These are phyloP conservation scores for Daldinia grandis DNA, from an alignment of 495 filamentous ascomycete species.

Conservation along the genomic window DNA sequence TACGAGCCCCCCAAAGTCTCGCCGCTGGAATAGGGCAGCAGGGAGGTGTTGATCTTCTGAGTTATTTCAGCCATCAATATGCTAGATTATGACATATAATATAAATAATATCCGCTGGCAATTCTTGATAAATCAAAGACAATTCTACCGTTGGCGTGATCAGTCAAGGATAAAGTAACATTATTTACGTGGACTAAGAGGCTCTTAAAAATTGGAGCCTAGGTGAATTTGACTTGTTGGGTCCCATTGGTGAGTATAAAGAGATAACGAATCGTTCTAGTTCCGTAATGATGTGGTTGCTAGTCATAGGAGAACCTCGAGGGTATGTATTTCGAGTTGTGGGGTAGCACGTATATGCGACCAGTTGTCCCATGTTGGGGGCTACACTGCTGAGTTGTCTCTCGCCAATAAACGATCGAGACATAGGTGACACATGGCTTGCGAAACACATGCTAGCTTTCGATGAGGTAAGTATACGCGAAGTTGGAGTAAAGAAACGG, in stretches of 20 bases:
- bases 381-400: conserved; percentile 4
- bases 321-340: background rate
- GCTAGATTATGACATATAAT: background rate
- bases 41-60: background rate
- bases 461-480: background rate
- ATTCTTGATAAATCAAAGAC: background rate
- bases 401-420: background rate
- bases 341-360: conserved; percentile 2
- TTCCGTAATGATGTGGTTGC: background rate
- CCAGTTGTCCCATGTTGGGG: conserved; percentile 1
- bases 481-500: conserved; percentile 2
- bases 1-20: conserved; percentile 24
- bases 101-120: background rate
- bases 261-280: background rate
- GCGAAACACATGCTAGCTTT: background rate
- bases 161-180: background rate
- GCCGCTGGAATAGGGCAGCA: conserved; percentile 10
- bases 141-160: background rate
- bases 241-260: background rate
- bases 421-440: background rate
- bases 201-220: background rate
- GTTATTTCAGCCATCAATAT: background rate
- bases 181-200: background rate
- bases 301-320: background rate
- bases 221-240: background rate